Evolutionary conservation across 129 eudicot genomes (phyloP).

Genomic region (carrot (Daucus carota)): DH1_v3.0 NC_030385.2:6514501-6515000

Average conservation of each 20-base stretch:
- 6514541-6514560: neutral
- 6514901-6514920: neutral
- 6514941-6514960: neutral
- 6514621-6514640: slow-evolving; percentile 79
- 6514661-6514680: slow-evolving; percentile 50
- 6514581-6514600: neutral
- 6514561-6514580: neutral
- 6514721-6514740: neutral
- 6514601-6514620: slow-evolving; percentile 74
- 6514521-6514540: neutral
- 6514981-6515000: neutral
- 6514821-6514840: slow-evolving; percentile 49
- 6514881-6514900: neutral
- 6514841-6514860: neutral
- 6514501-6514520: neutral
- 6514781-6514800: slow-evolving; percentile 63
- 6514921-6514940: neutral
- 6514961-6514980: neutral
- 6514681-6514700: slow-evolving; percentile 68
- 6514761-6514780: slow-evolving; percentile 32
- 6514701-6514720: slow-evolving; percentile 37
- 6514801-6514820: slow-evolving; percentile 61
- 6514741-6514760: neutral
- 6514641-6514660: slow-evolving; percentile 74
- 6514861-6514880: neutral